Percentiles rank a stretch among this genome's conserved stretches.
Evolutionary conservation across 1,284 basidiomycete species (phyloP).

Genomic region (Porogramme epimiltina): DNA sequence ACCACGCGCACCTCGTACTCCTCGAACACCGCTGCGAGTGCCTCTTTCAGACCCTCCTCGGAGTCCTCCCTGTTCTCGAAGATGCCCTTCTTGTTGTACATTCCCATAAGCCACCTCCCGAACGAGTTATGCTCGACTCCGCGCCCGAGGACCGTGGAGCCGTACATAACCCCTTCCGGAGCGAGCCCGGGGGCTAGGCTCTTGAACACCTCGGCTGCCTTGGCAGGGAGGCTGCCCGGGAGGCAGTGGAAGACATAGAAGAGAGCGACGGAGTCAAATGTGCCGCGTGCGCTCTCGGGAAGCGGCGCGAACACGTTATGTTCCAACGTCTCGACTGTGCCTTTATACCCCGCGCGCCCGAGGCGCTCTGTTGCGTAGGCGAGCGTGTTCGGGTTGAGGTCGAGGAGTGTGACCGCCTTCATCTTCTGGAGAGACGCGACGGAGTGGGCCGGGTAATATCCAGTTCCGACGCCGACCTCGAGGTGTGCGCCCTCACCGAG

Average conservation of each 20-base stretch:
- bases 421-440: constrained; percentile 14
- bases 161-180: constrained; percentile 24
- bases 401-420: constrained; percentile 22
- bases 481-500: constrained; percentile 24
- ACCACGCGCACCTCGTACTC: constrained; percentile 23
- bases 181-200: constrained; percentile 18
- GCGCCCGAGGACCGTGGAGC: constrained; percentile 25
- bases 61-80: constrained; percentile 24
- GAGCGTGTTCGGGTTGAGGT: constrained; percentile 26
- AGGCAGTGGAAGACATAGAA: constrained; percentile 30
- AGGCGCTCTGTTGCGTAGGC: constrained; percentile 12
- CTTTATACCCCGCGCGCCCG: constrained; percentile 19
- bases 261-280: constrained; percentile 26
- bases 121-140: constrained; percentile 24
- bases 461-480: constrained; percentile 28
- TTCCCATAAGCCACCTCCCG: constrained; percentile 17
- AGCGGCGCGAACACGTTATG: constrained; percentile 24
- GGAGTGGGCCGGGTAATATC: constrained; percentile 26
- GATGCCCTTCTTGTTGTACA: constrained; percentile 23
- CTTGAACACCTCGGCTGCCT: constrained; percentile 18
- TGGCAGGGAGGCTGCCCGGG: constrained; percentile 24
- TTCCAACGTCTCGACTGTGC: constrained; percentile 17
- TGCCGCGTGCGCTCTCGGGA: constrained; percentile 8
- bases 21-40: constrained; percentile 20
- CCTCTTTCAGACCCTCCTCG: constrained; percentile 17